Conservation (phyloP, 352 stramenopile species). For the Globisporangium solare region DNA sequence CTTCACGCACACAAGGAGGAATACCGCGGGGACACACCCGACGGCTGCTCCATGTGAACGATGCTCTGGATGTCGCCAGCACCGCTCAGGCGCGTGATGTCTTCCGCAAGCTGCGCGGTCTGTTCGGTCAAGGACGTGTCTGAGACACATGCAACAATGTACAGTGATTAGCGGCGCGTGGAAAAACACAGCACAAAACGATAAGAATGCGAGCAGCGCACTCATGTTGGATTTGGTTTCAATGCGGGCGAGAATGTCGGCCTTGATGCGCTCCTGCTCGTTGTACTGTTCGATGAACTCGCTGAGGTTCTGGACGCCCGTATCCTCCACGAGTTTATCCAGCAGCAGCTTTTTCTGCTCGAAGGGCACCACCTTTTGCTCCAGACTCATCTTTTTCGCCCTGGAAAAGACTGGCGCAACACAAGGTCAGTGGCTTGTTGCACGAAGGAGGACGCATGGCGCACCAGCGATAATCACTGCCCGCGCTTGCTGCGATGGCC, state of each 20-base stretch:
- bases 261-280: slow-evolving; percentile 46
- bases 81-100: slow-evolving; percentile 49
- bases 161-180: no score
- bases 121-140: slow-evolving; percentile 40
- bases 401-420: slow-evolving; percentile 22
- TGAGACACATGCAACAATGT: slow-evolving; percentile 11
- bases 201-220: slow-evolving; percentile 10
- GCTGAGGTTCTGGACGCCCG: slow-evolving; percentile 40
- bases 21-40: slow-evolving; percentile 18
- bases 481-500: slow-evolving; percentile 33
- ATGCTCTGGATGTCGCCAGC: slow-evolving; percentile 32
- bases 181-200: not conserved
- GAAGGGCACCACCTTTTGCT: slow-evolving; percentile 65
- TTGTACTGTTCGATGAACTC: slow-evolving; percentile 69
- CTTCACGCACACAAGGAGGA: not conserved
- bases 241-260: slow-evolving; percentile 45
- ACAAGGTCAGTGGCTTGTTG: no score
- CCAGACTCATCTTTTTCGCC: slow-evolving; percentile 46
- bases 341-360: slow-evolving; percentile 66
- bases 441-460: no score
- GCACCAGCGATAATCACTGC: slow-evolving; percentile 18
- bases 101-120: slow-evolving; percentile 44
- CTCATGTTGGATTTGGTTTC: slow-evolving; percentile 45
- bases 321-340: slow-evolving; percentile 52
- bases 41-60: slow-evolving; percentile 36